These are phyloP conservation scores for Neopestalotiopsis sp. DNA, from an alignment of 2,329 filamentous ascomycete species.

Conservation along the genomic window DNA sequence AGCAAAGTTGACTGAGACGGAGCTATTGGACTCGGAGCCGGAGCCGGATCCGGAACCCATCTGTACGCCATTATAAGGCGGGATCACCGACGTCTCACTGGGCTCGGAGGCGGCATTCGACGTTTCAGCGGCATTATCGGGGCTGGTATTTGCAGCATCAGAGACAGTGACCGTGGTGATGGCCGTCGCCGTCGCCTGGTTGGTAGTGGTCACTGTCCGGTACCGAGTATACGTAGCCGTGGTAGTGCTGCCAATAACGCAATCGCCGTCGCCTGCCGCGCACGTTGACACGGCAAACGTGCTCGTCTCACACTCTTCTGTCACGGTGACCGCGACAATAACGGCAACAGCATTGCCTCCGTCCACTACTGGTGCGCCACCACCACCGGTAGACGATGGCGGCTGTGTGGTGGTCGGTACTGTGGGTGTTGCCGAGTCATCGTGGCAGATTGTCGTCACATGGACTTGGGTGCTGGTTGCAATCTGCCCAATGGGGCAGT, in stretches of 20 bases:
- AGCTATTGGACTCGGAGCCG: not conserved
- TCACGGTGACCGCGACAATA: slow-evolving; percentile 15
- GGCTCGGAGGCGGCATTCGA: not conserved
- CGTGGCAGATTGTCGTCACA: slow-evolving; percentile 30
- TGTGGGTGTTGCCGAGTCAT: slow-evolving; percentile 8
- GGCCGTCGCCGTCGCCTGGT: not conserved
- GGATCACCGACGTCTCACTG: not conserved
- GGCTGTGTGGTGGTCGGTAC: not conserved
- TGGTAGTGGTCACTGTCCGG: not conserved
- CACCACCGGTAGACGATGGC: not conserved
- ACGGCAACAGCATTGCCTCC: not conserved
- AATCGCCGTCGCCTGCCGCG: slow-evolving; percentile 26
- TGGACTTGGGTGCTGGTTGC: slow-evolving; percentile 26
- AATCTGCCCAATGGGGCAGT: slow-evolving; percentile 21
- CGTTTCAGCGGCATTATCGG: not conserved
- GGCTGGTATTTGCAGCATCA: not conserved
- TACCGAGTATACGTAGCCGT: not conserved
- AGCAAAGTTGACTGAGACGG: not conserved
- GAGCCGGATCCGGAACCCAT: not conserved
- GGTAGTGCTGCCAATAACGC: not conserved
- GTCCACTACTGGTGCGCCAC: not conserved
- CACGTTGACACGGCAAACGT: slow-evolving; percentile 26
- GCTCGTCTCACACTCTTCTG: slow-evolving; percentile 24
- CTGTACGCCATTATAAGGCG: not conserved
- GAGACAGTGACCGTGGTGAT: not conserved